Base-by-base conservation (phyloP, 2,329 filamentous ascomycete species). In the Penicillium sp. region DNA sequence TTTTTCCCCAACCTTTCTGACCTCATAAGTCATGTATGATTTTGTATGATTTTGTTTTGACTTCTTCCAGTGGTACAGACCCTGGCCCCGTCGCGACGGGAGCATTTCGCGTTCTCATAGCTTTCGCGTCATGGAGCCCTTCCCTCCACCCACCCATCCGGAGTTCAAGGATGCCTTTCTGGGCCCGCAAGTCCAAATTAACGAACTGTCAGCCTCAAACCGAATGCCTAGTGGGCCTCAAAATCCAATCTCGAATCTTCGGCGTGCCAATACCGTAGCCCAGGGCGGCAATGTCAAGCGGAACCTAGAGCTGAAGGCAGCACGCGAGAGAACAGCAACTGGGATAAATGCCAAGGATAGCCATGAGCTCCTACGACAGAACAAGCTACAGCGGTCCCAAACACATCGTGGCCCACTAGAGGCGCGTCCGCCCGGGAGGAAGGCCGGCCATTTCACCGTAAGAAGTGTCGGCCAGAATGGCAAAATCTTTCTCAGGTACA, bases 401-500 rank as follows among this genome's bases (percentile, higher is more conserved):
- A 80, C 75, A 62, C 73, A 72, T 21, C 58, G 60, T 59, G 70
- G 75, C n/a, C 75, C 78, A 10, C 56, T 61, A 45, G 84, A 87
- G 61, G 78, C 78, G 51, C 71, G 75, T 50, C 79, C 81, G 41
- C 81, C 75, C 48, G 77, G 79, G 31, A 77, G 83, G 52, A 81
- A 83, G 64, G 83, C 82, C 43, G 79, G 84, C 48, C 82, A 87
- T 61, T 90, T 91, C 65, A 83, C 85, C 2, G 87, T 91, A 48
- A 82, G 84, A 44, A 90, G 89, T 67, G 86, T 91, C 52, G 86
- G 86, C 22, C 87, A 88, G 64, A 88, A 89, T 69, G 87, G 87
- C 34, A 82, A 83, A 64, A 87, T 91, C 68, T 91, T 88, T 68
- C 67, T 91, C 58, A 86, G 85, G 85, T 90, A 81, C 64, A 62